A percentile compares a stretch with the other conserved stretches of the same genome.
Evolutionary conservation across 306 rosid genomes (phyloP).

Genomic region (Hippophae rhamnoides): DNA sequence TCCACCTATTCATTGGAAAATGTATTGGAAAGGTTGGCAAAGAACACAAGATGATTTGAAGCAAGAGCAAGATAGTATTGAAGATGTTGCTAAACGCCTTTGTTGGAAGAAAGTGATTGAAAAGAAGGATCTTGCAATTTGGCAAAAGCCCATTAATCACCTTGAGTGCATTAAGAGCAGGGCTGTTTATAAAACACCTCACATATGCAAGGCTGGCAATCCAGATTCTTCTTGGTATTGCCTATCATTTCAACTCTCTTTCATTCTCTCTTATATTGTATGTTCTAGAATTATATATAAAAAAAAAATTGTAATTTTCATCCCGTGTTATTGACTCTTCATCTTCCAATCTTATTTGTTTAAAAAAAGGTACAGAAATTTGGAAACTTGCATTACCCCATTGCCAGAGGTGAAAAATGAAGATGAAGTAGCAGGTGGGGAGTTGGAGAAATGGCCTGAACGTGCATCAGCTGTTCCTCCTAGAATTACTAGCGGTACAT

Average conservation of each 20-base stretch:
- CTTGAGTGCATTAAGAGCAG: slow-evolving; percentile 48
- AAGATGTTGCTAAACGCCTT: slow-evolving; percentile 49
- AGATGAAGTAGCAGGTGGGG: slow-evolving; percentile 62
- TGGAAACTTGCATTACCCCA: slow-evolving; percentile 88
- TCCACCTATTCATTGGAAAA: slow-evolving; percentile 86
- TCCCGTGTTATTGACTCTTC: neutral
- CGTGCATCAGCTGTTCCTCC: slow-evolving; percentile 78
- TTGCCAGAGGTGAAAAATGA: slow-evolving; percentile 51
- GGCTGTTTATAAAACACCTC: slow-evolving; percentile 54
- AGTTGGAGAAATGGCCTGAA: slow-evolving; percentile 78
- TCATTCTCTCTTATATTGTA: slow-evolving; percentile 4
- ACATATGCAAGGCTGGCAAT: slow-evolving; percentile 68
- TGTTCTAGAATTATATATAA: no score
- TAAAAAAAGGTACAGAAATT: slow-evolving; percentile 48
- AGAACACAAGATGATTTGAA: slow-evolving; percentile 76
- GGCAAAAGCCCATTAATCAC: slow-evolving; percentile 87
- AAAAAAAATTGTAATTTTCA: neutral
- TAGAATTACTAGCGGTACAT: slow-evolving; percentile 58
- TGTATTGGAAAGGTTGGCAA: slow-evolving; percentile 87
- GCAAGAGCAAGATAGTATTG: slow-evolving; percentile 71
- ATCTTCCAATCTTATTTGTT: slow-evolving; percentile 3
- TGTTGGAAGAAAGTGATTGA: slow-evolving; percentile 85
- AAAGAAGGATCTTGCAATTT: slow-evolving; percentile 65
- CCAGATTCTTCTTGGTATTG: slow-evolving; percentile 67
- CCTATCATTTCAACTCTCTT: neutral